Conservation (phyloP, 208 protist species). For the Naegleria gruberi region DNA sequence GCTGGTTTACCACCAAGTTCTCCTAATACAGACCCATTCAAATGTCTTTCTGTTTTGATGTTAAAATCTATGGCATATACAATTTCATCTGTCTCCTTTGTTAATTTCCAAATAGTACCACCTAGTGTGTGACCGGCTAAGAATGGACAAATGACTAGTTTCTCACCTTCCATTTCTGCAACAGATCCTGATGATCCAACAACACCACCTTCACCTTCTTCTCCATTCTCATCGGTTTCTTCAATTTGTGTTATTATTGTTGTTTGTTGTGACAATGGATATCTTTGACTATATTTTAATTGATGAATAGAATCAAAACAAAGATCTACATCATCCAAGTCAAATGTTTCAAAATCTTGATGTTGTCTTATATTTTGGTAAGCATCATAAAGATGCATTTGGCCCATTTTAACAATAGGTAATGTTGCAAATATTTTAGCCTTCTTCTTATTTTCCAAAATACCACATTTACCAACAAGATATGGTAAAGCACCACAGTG, state of each 20-base stretch:
- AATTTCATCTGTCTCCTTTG: slow-evolving; percentile 66
- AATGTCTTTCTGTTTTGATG: slow-evolving; percentile 52
- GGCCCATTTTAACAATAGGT: slow-evolving; percentile 61
- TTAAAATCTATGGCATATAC: slow-evolving; percentile 74
- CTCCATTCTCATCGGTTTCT: neutral
- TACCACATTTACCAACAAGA: neutral
- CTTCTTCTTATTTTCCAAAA: slow-evolving; percentile 19
- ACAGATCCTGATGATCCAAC: neutral
- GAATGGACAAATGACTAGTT: slow-evolving; percentile 25
- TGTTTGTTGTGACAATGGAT: neutral
- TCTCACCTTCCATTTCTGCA: neutral
- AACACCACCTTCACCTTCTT: neutral
- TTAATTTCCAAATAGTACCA: slow-evolving; percentile 65
- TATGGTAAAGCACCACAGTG: slow-evolving; percentile 64
- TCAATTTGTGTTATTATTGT: neutral
- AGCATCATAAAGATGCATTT: slow-evolving; percentile 63
- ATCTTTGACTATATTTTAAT: slow-evolving; percentile 16
- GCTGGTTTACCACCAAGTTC: slow-evolving; percentile 14
- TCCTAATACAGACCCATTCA: neutral
- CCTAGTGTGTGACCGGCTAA: slow-evolving; percentile 55
- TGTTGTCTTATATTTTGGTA: slow-evolving; percentile 26
- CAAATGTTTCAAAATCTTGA: slow-evolving; percentile 23
- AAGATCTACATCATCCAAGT: slow-evolving; percentile 21
- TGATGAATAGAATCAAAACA: neutral
- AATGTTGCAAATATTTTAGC: slow-evolving; percentile 60